Evolutionary conservation across 805 yeast species (phyloP).

Genomic region (Candida tibetensis): DNA sequence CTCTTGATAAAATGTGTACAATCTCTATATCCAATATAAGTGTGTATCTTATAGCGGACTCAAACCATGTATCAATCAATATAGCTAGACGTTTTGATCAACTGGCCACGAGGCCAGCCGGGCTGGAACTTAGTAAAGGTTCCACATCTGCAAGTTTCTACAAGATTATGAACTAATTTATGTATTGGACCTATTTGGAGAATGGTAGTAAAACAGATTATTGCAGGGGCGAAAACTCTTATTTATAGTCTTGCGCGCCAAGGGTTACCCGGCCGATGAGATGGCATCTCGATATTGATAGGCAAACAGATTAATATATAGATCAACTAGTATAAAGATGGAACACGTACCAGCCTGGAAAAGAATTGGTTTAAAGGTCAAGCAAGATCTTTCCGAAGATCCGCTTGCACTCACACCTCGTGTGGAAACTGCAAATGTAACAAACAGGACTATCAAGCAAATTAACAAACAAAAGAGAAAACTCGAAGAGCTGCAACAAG

Average conservation of each 20-base stretch:
- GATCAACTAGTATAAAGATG: background rate
- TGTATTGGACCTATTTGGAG: background rate
- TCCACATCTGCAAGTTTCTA: slow-evolving; percentile 15
- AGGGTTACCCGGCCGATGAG: slow-evolving; percentile 10
- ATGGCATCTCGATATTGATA: slow-evolving; percentile 1
- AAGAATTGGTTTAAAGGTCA: slow-evolving; percentile 64
- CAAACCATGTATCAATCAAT: slow-evolving; percentile 43
- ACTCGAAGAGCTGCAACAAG: slow-evolving; percentile 17
- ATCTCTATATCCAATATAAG: slow-evolving; percentile 45
- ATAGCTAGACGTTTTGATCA: slow-evolving; percentile 30
- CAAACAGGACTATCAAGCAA: slow-evolving; percentile 44
- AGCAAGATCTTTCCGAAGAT: slow-evolving; percentile 44
- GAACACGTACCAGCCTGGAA: slow-evolving; percentile 76
- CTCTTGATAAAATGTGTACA: slow-evolving; percentile 32
- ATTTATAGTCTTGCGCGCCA: background rate
- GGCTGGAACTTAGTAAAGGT: slow-evolving; percentile 8
- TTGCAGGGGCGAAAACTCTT: background rate
- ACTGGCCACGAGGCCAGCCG: slow-evolving; percentile 6
- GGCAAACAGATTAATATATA: no score
- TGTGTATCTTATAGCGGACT: slow-evolving; percentile 34
- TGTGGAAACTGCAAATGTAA: slow-evolving; percentile 41
- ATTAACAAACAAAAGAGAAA: slow-evolving; percentile 33
- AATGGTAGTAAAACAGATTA: background rate
- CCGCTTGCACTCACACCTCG: slow-evolving; percentile 45
- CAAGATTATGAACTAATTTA: background rate